These are phyloP conservation scores for Effrenium voratum DNA, from an alignment of 73 alveolate species.

Conservation along the genomic window DNA sequence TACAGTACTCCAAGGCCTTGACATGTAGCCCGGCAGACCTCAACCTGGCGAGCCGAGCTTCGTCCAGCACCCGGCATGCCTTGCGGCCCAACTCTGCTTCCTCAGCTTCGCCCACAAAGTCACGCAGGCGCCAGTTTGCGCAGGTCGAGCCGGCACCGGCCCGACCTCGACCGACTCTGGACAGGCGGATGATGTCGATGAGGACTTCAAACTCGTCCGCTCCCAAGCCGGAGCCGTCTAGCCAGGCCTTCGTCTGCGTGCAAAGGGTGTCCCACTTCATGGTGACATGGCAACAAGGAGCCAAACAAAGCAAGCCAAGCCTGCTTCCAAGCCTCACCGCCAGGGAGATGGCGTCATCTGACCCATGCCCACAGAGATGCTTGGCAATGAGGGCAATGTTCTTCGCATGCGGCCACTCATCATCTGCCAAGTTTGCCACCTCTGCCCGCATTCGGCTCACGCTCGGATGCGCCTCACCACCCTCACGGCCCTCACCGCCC, in stretches of 20 bases:
- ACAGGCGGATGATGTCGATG: constrained; percentile 26
- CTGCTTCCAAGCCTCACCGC: neutral
- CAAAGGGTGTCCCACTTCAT: constrained; percentile 31
- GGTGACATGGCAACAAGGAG: constrained; percentile 71
- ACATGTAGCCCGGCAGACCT: neutral
- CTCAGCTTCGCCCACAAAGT: neutral
- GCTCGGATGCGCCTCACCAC: neutral
- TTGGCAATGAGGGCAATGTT: neutral
- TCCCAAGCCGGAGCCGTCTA: neutral
- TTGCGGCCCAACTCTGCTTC: constrained; percentile 19
- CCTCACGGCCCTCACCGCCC: too few relatives aligned
- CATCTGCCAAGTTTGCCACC: neutral
- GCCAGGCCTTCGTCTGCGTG: neutral
- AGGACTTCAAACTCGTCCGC: constrained; percentile 6
- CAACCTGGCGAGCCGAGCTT: constrained; percentile 28
- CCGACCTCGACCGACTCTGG: neutral
- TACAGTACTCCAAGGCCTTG: constrained; percentile 52
- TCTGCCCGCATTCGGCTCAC: constrained; percentile 19
- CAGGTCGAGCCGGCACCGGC: constrained; percentile 28
- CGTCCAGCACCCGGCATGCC: constrained; percentile 59
- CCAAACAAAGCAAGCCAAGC: constrained; percentile 29
- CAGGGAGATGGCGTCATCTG: constrained; percentile 28
- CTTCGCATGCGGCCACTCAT: neutral
- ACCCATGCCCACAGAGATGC: constrained; percentile 75
- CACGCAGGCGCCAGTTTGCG: constrained; percentile 48